phyloP scores from a whole-genome alignment of 1,284 basidiomycete species.

The Flammula alnicola region DNA sequence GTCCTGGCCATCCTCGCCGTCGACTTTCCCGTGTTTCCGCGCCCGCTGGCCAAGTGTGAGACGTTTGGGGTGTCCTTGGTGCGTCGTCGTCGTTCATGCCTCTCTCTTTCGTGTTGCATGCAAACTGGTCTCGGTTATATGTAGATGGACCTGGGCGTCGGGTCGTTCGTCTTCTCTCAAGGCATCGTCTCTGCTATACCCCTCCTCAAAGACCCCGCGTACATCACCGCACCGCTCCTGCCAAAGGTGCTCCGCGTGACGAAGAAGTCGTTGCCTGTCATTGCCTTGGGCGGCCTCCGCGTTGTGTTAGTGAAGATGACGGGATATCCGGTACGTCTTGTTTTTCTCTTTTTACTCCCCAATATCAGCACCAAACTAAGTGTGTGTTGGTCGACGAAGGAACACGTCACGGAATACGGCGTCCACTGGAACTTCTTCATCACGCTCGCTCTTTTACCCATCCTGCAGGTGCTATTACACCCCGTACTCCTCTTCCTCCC shows the following conservation, averaged over 20 bases:
- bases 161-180: conserved; percentile 94
- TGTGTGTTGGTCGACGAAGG: conserved; percentile 55
- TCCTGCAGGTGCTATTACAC: conserved; percentile 74
- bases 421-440: conserved; percentile 99
- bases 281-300: conserved; percentile 77
- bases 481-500: conserved; percentile 63
- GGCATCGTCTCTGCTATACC: conserved; percentile 88
- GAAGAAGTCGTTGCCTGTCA: conserved; percentile 70
- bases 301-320: conserved; percentile 90
- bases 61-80: conserved; percentile 93
- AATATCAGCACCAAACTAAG: too few species aligned
- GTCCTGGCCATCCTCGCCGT: conserved; percentile 92
- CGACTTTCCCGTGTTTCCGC: conserved; percentile 93
- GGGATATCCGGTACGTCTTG: conserved; percentile 87
- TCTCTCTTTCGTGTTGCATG: neutral
- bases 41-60: conserved; percentile 91
- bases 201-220: conserved; percentile 62
- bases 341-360: neutral
- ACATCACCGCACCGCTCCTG: conserved; percentile 52
- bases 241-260: conserved; percentile 56
- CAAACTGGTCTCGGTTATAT: conserved; percentile 12
- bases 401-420: conserved; percentile 96
- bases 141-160: conserved; percentile 98
- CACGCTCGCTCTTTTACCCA: conserved; percentile 84
- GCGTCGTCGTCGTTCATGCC: conserved; percentile 32